These are phyloP conservation scores for Axilococcus clingmanii DNA, from an alignment of 139 green algal species.

Conservation along the genomic window DNA sequence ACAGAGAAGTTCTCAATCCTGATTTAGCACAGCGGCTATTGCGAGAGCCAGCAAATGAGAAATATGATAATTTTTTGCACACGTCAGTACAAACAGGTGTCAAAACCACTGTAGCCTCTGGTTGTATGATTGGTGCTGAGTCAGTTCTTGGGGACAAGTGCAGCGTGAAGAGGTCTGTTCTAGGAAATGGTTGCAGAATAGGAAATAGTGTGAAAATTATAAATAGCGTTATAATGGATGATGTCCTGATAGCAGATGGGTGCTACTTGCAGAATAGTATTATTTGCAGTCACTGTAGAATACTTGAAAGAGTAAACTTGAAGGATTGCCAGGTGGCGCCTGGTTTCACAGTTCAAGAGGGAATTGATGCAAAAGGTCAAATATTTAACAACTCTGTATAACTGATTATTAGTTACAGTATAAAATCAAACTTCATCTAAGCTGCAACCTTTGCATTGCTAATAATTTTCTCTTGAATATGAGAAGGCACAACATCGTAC, in stretches of 20 bases:
- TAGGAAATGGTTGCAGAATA: constrained; percentile 60
- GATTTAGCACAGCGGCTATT: constrained; percentile 19
- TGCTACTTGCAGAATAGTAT: constrained; percentile 71
- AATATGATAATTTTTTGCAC: constrained; percentile 64
- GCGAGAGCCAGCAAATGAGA: constrained; percentile 20
- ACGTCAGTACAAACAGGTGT: constrained; percentile 31
- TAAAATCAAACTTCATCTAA: background rate
- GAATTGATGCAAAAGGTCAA: constrained; percentile 49
- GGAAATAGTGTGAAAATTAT: constrained; percentile 53
- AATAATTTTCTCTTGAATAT: constrained; percentile 89
- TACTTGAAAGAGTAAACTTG: constrained; percentile 41
- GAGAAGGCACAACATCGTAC: constrained; percentile 87
- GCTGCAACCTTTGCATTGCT: constrained; percentile 13
- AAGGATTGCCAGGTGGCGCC: constrained; percentile 46
- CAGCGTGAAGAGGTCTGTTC: constrained; percentile 75
- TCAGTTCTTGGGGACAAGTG: constrained; percentile 70
- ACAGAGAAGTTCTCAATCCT: constrained; percentile 29
- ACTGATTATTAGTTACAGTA: background rate
- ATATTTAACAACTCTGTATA: constrained; percentile 28
- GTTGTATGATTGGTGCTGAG: constrained; percentile 63
- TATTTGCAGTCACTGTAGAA: constrained; percentile 33
- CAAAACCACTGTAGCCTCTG: constrained; percentile 51
- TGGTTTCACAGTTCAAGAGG: constrained; percentile 37
- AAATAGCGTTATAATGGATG: constrained; percentile 73
- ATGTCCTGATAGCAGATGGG: constrained; percentile 53